A percentile compares a stretch with the other conserved stretches of the same genome.
Evolutionary conservation across 2,329 filamentous ascomycete genomes (phyloP).

Genomic region (Peltaster fructicola): DNA sequence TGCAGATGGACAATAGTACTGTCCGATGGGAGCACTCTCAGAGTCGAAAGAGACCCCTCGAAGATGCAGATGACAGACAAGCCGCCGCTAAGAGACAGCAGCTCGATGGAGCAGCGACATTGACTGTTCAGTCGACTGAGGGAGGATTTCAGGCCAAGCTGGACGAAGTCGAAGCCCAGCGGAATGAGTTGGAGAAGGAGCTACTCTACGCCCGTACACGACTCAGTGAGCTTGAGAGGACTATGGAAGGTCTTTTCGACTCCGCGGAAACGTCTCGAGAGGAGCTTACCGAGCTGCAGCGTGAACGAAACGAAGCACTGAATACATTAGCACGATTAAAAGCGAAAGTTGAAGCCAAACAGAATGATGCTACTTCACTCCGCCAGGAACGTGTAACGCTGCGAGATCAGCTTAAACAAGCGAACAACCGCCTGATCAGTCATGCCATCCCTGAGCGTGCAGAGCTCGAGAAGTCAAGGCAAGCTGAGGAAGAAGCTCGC

Average conservation of each 20-base stretch:
- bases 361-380: constrained; percentile 9
- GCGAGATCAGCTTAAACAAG: constrained; percentile 15
- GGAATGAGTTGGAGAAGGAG: constrained; percentile 7
- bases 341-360: constrained; percentile 1
- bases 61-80: no score
- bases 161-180: no score
- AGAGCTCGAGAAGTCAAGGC: constrained; percentile 14
- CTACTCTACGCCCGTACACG: constrained; percentile 10
- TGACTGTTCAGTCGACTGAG: no score
- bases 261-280: constrained; percentile 16
- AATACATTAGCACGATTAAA: constrained; percentile 8
- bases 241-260: constrained; percentile 17
- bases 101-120: no score
- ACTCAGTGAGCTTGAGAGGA: constrained; percentile 13
- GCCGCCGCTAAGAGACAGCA: no score
- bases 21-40: no score
- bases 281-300: constrained; percentile 10
- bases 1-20: no score
- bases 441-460: constrained; percentile 17
- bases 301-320: constrained; percentile 14
- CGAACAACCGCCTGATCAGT: constrained; percentile 11
- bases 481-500: constrained; percentile 8
- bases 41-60: no score
- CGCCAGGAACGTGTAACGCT: constrained; percentile 12
- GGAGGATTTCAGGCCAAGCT: no score